Percentiles rank a stretch among this genome's conserved stretches.
Conservation (phyloP, 805 yeast species). For the Starmerella khaoyaiensis region DNA sequence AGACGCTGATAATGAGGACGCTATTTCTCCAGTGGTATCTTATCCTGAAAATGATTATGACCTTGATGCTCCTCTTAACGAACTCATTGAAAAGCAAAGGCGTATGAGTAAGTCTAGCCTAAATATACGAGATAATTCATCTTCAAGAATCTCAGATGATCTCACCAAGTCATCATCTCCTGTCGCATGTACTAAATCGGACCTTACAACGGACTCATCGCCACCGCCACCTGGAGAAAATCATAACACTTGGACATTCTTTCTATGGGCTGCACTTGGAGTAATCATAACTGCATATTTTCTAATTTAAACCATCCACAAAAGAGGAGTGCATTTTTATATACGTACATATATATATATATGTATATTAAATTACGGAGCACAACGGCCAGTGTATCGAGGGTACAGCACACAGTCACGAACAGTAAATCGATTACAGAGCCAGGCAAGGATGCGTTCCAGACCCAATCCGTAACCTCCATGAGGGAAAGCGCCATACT, state of each 20-base stretch:
- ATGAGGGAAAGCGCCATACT: slow-evolving; percentile 95
- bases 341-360: neutral
- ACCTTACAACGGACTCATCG: too few species aligned
- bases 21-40: neutral
- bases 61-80: slow-evolving; percentile 18
- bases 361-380: slow-evolving; percentile 44
- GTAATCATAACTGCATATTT: too few species aligned
- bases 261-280: too few species aligned
- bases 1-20: slow-evolving; percentile 3
- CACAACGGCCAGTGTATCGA: slow-evolving; percentile 95
- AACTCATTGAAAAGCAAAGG: slow-evolving; percentile 19
- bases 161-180: too few species aligned
- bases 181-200: too few species aligned
- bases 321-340: neutral
- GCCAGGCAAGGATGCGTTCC: slow-evolving; percentile 96
- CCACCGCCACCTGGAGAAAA: too few species aligned
- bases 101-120: slow-evolving; percentile 11
- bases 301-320: too few species aligned
- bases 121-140: too few species aligned
- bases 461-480: slow-evolving; percentile 99
- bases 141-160: too few species aligned
- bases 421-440: slow-evolving; percentile 93
- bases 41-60: slow-evolving; percentile 8
- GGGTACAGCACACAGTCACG: slow-evolving; percentile 97
- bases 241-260: too few species aligned